Evolutionary conservation across 2,329 filamentous ascomycete species (phyloP), one percentile per base, ranked within the genome.

Genomic region (Aspergillus calidoustus): DNA sequence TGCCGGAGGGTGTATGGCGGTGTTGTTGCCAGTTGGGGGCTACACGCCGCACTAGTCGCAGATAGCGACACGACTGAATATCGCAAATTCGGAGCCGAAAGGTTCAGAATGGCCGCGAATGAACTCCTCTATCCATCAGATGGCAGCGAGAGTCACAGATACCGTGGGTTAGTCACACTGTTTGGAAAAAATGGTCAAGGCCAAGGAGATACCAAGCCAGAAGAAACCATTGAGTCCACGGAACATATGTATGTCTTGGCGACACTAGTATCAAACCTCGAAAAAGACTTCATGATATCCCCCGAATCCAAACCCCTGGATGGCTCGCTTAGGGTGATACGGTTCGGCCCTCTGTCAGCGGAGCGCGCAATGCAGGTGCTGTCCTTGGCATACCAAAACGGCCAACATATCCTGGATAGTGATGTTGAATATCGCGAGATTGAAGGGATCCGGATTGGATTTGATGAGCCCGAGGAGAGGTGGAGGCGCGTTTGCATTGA

Each of bases 401-500:
- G 86, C 0, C 77, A 80, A 59, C 86, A 89, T 72, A 81, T 87
- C 0, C 67, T 74, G 1, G 80, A 87, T 49, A 76, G 82, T 19
- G 69, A 74, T 17, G 89, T 97, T 0, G 83, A 83, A 0, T 97
- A 97, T 73, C 86, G 90, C 19, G 84, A 86, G 57, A 83, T 95
- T 7, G 85, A 90, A 2, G 85, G 85, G 55, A 67, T 97, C 19
- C 82, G 79, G 61, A 87, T 97, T 51, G 83, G 85, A 17, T 87
- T 92, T 41, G 65, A 80, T 1, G 91, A 95, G 70, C 80, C 85
- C 1, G 62, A 73, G 25, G 74, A 76, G 58, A 81, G 87, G 56
- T 97, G 93, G 93, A 83, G 94, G 63, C 87, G 93, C 71, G 85
- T 96, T 15, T 98, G 94, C 74, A 83, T 98, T n/a, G 94, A 98